These are phyloP conservation scores for Phialophora expanda DNA, from an alignment of 2,329 filamentous ascomycete species.

Conservation along the genomic window DNA sequence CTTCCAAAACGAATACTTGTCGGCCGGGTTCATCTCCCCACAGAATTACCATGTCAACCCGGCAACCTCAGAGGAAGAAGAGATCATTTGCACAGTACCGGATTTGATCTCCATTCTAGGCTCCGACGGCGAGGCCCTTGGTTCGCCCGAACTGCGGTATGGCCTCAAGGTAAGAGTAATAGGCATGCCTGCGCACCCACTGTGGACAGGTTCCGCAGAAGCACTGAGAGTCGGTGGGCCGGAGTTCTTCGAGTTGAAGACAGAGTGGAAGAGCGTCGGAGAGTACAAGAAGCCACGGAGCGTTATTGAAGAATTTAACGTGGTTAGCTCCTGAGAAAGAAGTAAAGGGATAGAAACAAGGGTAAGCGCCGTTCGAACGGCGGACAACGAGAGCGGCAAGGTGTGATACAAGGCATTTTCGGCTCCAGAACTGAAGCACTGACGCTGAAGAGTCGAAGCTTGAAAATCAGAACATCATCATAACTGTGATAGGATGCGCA, in stretches of 20 bases:
- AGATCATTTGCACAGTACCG: conserved; percentile 43
- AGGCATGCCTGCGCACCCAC: conserved; percentile 55
- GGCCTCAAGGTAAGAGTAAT: conserved; percentile 59
- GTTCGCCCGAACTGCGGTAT: conserved; percentile 49
- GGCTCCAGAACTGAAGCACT: neutral
- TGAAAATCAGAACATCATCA: neutral
- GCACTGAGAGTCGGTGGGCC: conserved; percentile 52
- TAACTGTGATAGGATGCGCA: neutral
- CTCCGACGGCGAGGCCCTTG: conserved; percentile 35
- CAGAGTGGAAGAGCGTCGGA: conserved; percentile 38
- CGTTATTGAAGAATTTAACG: conserved; percentile 41
- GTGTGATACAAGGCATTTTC: neutral
- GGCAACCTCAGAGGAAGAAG: conserved; percentile 22
- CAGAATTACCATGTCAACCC: conserved; percentile 16
- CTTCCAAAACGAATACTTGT: conserved; percentile 44
- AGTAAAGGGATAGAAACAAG: neutral
- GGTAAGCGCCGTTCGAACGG: neutral
- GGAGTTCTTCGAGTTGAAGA: conserved; percentile 45
- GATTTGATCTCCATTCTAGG: conserved; percentile 40
- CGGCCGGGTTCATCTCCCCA: conserved; percentile 34
- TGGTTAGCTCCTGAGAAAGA: neutral
- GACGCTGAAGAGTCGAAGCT: neutral
- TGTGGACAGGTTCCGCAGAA: conserved; percentile 53
- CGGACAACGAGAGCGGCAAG: neutral
- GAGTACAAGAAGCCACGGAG: conserved; percentile 39